A percentile compares a stretch with the other conserved stretches of the same genome.
Evolutionary conservation across 306 rosid genomes (phyloP).

Genomic region (Medicago lupulina): DNA sequence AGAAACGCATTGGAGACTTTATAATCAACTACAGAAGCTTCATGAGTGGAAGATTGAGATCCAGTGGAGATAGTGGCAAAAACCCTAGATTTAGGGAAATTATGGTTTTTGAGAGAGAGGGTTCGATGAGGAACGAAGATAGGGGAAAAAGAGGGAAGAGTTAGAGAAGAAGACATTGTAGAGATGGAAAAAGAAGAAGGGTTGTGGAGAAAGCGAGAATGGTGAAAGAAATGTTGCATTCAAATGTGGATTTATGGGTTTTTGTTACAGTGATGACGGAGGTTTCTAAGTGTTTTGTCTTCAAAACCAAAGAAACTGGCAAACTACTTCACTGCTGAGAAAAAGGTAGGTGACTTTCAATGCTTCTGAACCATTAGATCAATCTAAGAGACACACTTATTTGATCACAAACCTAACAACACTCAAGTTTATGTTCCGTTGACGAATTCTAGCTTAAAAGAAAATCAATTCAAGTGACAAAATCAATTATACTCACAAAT

Average conservation of each 20-base stretch:
- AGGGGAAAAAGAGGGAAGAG: conserved; percentile 53
- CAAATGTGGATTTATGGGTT: background rate
- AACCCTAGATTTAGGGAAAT: conserved; percentile 71
- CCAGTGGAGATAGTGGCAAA: conserved; percentile 69
- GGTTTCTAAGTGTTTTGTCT: conserved; percentile 52
- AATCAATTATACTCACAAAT: too few relatives aligned
- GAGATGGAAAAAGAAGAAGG: conserved; percentile 36
- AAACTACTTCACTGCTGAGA: conserved; percentile 39
- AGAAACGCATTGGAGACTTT: conserved; percentile 76
- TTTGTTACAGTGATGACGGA: conserved; percentile 53
- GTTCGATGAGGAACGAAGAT: conserved; percentile 43
- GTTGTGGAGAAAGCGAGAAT: conserved; percentile 46
- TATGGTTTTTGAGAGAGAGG: conserved; percentile 28
- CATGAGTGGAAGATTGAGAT: conserved; percentile 60
- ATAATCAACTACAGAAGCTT: conserved; percentile 72
- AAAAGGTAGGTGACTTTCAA: too few relatives aligned
- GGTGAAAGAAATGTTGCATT: conserved; percentile 49
- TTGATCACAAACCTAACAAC: too few relatives aligned
- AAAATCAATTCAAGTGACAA: too few relatives aligned
- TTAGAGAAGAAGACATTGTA: conserved; percentile 58
- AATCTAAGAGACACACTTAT: too few relatives aligned
- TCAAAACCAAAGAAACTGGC: conserved; percentile 52
- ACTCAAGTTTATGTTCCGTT: too few relatives aligned
- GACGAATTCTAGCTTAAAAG: too few relatives aligned
- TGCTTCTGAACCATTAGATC: too few relatives aligned